Evolutionary conservation across 1,284 basidiomycete genomes (phyloP).

Genomic region (Cryptococcus sp.): DNA sequence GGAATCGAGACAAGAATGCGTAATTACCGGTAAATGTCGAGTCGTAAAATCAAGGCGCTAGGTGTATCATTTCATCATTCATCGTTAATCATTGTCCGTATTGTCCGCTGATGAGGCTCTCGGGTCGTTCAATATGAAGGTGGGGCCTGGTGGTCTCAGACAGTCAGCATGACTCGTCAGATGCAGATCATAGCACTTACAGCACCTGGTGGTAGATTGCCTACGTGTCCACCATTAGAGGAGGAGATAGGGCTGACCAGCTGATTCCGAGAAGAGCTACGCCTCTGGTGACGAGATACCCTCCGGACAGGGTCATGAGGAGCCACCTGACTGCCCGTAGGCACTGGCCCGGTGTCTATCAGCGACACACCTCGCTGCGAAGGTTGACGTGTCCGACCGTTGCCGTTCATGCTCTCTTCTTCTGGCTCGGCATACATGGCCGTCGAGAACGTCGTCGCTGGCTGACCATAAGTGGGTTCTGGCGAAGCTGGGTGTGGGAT

Average conservation of each 20-base stretch:
- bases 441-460: constrained; percentile 7
- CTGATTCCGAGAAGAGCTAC: constrained; percentile 31
- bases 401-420: constrained; percentile 23
- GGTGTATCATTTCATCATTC: background rate
- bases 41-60: background rate
- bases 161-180: background rate
- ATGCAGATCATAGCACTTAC: constrained; percentile 18
- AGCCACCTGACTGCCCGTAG: constrained; percentile 67
- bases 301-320: constrained; percentile 55
- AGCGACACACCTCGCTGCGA: constrained; percentile 68
- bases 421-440: constrained; percentile 27
- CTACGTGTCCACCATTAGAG: constrained; percentile 14
- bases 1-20: background rate
- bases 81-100: background rate
- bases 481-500: constrained; percentile 21
- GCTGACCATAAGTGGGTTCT: constrained; percentile 25
- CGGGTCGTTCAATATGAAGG: constrained; percentile 6
- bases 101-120: background rate
- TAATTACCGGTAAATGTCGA: background rate
- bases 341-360: constrained; percentile 75
- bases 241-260: constrained; percentile 31
- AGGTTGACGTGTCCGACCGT: constrained; percentile 29
- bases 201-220: constrained; percentile 30
- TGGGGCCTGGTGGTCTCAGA: constrained; percentile 14
- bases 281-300: constrained; percentile 38